Percentiles rank a stretch among this genome's conserved stretches.
These are phyloP conservation scores for Kondoa subrosea DNA, from an alignment of 768 basidiomycete genomes.

Conservation along the genomic window DNA sequence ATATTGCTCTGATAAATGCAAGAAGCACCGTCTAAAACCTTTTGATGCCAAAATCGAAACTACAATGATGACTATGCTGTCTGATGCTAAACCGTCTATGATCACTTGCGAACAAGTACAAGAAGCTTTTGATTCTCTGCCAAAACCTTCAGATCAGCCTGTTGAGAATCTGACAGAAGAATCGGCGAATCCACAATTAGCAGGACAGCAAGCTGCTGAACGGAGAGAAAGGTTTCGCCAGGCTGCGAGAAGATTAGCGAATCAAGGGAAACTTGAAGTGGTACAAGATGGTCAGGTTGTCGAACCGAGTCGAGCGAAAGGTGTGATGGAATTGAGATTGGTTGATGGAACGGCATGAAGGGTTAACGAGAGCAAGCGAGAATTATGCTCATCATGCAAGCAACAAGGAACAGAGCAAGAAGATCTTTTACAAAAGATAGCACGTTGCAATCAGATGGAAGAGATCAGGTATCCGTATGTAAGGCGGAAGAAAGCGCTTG, in stretches of 20 bases:
- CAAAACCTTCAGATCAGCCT: background rate
- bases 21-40: background rate
- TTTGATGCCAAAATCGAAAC: background rate
- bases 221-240: background rate
- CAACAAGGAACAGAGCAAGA: too few species aligned
- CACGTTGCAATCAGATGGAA: too few species aligned
- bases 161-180: too few species aligned
- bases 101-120: background rate
- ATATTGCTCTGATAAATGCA: background rate
- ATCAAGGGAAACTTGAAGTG: background rate
- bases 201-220: background rate
- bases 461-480: too few species aligned
- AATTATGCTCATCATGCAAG: too few species aligned
- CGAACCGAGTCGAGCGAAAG: background rate
- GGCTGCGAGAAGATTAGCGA: background rate
- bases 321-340: background rate
- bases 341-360: background rate
- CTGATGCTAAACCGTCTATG: background rate
- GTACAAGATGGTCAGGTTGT: background rate
- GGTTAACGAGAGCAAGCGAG: too few species aligned
- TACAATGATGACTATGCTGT: background rate
- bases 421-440: too few species aligned
- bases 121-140: slow-evolving; percentile 9
- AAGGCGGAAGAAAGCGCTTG: too few species aligned
- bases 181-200: too few species aligned